Conservation (phyloP, 176 grass and related monocot genomes). For the Pharus latifolius region DNA sequence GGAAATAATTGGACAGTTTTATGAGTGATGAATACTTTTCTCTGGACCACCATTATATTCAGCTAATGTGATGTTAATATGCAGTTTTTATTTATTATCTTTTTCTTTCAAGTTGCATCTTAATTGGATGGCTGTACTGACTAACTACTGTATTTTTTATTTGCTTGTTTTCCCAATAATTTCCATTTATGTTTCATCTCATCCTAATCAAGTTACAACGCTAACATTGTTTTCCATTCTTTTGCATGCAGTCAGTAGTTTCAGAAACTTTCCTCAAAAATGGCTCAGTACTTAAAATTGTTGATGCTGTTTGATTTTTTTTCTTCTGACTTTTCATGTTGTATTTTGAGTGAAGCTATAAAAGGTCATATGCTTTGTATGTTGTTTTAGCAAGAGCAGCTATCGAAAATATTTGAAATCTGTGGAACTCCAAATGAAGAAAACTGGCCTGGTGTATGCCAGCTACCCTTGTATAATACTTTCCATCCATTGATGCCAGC, state of each 20-base stretch:
- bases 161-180: background rate
- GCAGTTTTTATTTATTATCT: background rate
- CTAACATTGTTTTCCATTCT: background rate
- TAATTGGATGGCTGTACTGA: background rate
- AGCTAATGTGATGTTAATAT: background rate
- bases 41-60: background rate
- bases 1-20: background rate
- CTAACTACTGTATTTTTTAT: background rate
- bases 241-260: background rate
- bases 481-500: constrained; percentile 35
- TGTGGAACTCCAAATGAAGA: constrained; percentile 75
- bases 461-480: constrained; percentile 58
- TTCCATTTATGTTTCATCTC: background rate
- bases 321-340: background rate
- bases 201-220: background rate
- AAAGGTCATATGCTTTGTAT: background rate
- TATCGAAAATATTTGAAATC: constrained; percentile 69
- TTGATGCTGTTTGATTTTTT: background rate
- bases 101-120: background rate
- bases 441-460: constrained; percentile 61
- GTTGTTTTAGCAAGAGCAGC: constrained; percentile 54
- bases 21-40: background rate
- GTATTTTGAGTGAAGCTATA: constrained; percentile 4
- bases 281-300: background rate
- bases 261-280: background rate